Base-by-base conservation (phyloP, 2,329 filamentous ascomycete species). In the Ophiocordyceps australis region DNA sequence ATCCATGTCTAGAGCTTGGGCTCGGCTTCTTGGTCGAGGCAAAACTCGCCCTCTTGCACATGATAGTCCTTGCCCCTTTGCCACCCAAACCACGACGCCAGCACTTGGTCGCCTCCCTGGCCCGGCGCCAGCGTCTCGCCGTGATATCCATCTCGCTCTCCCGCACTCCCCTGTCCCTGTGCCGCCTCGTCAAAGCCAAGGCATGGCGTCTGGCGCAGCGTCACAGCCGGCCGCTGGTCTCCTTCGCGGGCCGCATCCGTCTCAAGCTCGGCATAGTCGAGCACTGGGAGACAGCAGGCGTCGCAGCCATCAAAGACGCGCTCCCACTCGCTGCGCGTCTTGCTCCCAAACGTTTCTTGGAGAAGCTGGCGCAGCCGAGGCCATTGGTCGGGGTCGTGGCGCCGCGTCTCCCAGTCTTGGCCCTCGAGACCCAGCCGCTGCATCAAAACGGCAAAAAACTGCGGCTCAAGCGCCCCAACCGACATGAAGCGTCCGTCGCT, bases 271-370 rank as follows among this genome's bases (percentile, higher is more conserved):
- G 38, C 41, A 35, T 82, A 79, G 18, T 72, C 73, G 22, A 93
- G 55, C 2, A 95, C 79, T 0, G 86, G 86, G n/a, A 80, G 82
- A 34, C 77, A 82, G 47, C 86, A 95, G 2, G 86, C 86, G 52
- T 95, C 86, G 0, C 79, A 89, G 9, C 78, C 80, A 45, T 92
- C 80, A 45, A 94, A 95, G 5, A 92, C 56, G 4, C 32, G 45
- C 50, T 93, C 86, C 86, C 86, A 95, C 45, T 92, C 75, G 1
- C 50, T 43, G 18, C 85, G 62, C 5, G 75, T 76, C 52, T 72
- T 81, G 23, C 55, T 49, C 45, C 61, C 68, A 48, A 95, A 94
- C 1, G 55, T 57, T 4, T 43, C 44, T 3, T 61, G 62, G 36
- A 92, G 75, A 3, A 69, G 44, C 1, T 50, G 41, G 26, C 62